These are phyloP conservation scores for Talaromyces albobiverticillius DNA, from an alignment of 2,329 filamentous ascomycete species.

Conservation along the genomic window DNA sequence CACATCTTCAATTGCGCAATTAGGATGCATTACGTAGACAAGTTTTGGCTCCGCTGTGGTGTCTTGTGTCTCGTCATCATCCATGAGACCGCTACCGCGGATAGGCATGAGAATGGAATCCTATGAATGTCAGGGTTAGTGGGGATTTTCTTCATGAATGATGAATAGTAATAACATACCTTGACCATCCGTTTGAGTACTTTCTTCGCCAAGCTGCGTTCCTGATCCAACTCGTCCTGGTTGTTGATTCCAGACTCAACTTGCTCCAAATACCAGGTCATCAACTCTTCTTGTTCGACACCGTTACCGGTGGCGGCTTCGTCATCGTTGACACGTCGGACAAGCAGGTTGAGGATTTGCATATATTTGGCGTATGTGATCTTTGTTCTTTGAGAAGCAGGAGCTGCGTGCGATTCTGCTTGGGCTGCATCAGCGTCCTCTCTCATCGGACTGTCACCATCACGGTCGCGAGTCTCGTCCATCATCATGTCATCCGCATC, in stretches of 20 bases:
- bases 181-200: constrained; percentile 95
- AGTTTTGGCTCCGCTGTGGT: constrained; percentile 46
- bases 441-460: constrained; percentile 54
- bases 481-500: constrained; percentile 50
- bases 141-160: constrained; percentile 3
- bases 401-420: constrained; percentile 29
- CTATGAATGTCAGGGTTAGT: constrained; percentile 29
- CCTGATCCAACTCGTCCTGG: constrained; percentile 76
- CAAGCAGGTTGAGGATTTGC: constrained; percentile 80
- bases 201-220: constrained; percentile 72
- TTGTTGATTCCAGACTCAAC: constrained; percentile 77
- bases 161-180: constrained; percentile 52
- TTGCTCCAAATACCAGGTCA: constrained; percentile 90
- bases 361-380: constrained; percentile 97
- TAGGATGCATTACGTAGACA: constrained; percentile 90
- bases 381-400: constrained; percentile 66
- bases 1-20: constrained; percentile 72
- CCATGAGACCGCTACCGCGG: constrained; percentile 83
- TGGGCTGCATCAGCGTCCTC: constrained; percentile 48
- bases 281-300: constrained; percentile 75
- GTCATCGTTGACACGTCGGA: constrained; percentile 79
- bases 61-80: constrained; percentile 63
- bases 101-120: constrained; percentile 61
- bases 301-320: constrained; percentile 74
- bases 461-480: constrained; percentile 42